Evolutionary conservation across 2,329 filamentous ascomycete genomes (phyloP).

Genomic region (Colletotrichum musae): DNA sequence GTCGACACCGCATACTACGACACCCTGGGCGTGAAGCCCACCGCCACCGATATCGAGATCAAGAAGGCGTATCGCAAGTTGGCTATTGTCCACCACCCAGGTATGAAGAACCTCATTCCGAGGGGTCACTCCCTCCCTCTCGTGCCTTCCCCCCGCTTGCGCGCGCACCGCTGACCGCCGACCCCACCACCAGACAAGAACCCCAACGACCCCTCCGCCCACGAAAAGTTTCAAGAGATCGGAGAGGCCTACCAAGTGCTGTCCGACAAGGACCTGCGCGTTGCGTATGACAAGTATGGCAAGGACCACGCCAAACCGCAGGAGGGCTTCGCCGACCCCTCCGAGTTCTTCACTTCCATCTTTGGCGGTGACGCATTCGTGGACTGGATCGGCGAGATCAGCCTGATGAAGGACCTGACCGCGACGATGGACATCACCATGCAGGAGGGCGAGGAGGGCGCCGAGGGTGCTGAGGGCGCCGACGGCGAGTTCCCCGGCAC

Average conservation of each 20-base stretch:
- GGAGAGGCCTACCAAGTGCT: conserved; percentile 84
- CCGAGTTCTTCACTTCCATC: conserved; percentile 98
- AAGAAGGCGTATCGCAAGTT: conserved; percentile 97
- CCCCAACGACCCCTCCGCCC: conserved; percentile 92
- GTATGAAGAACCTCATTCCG: conserved; percentile 60
- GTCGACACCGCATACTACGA: conserved; percentile 93
- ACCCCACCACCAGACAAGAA: conserved; percentile 83
- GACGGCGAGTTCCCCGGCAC: conserved; percentile 70
- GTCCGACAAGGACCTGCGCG: conserved; percentile 87
- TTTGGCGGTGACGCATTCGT: conserved; percentile 97
- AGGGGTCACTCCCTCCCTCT: background rate
- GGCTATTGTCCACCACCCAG: conserved; percentile 93
- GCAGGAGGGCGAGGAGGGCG: conserved; percentile 81
- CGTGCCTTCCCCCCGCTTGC: too few relatives aligned
- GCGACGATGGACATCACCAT: conserved; percentile 99
- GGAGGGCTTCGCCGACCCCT: conserved; percentile 94
- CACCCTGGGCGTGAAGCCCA: conserved; percentile 85
- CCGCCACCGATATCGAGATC: conserved; percentile 91
- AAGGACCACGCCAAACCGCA: conserved; percentile 94
- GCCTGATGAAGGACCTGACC: conserved; percentile 97
- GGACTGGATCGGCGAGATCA: conserved; percentile 98
- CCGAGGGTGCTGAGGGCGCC: conserved; percentile 65
- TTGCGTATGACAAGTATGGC: conserved; percentile 96
- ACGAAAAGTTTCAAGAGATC: conserved; percentile 94
- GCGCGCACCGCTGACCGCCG: conserved; percentile 18